phyloP scores from a whole-genome alignment of 2,329 filamentous ascomycete species.

The Diaporthe longicolla region DNA sequence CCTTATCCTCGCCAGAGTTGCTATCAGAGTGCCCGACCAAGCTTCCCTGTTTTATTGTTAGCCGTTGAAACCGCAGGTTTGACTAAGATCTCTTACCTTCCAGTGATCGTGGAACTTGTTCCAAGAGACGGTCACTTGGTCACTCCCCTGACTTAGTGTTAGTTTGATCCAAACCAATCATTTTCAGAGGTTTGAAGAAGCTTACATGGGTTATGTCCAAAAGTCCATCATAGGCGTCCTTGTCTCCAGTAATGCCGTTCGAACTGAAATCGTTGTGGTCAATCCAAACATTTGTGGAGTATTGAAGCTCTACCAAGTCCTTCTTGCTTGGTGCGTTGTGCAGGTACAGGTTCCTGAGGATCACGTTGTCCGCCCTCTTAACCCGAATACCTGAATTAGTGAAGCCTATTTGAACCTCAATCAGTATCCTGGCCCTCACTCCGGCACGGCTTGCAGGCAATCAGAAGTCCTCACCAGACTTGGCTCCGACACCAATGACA shows the following conservation, averaged over 20 bases:
- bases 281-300: conserved; percentile 59
- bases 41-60: conserved; percentile 49
- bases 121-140: conserved; percentile 48
- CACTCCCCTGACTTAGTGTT: conserved; percentile 12
- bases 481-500: conserved; percentile 63
- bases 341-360: conserved; percentile 69
- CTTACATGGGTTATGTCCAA: conserved; percentile 68
- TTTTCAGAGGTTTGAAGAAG: conserved; percentile 11
- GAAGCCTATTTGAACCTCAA: conserved; percentile 50
- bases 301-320: conserved; percentile 60
- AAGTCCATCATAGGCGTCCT: conserved; percentile 71
- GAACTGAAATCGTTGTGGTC: conserved; percentile 69
- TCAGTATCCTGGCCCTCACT: not conserved
- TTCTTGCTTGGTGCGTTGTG: conserved; percentile 62
- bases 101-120: conserved; percentile 63
- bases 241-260: conserved; percentile 62
- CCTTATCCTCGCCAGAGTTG: conserved; percentile 60
- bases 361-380: conserved; percentile 65
- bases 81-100: conserved; percentile 57
- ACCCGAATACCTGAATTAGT: conserved; percentile 63
- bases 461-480: conserved; percentile 50
- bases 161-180: not conserved
- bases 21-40: conserved; percentile 72
- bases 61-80: not conserved
- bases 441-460: not conserved